Conservation (phyloP, 2,329 filamentous ascomycete genomes). For the Xylariales sp. region DNA sequence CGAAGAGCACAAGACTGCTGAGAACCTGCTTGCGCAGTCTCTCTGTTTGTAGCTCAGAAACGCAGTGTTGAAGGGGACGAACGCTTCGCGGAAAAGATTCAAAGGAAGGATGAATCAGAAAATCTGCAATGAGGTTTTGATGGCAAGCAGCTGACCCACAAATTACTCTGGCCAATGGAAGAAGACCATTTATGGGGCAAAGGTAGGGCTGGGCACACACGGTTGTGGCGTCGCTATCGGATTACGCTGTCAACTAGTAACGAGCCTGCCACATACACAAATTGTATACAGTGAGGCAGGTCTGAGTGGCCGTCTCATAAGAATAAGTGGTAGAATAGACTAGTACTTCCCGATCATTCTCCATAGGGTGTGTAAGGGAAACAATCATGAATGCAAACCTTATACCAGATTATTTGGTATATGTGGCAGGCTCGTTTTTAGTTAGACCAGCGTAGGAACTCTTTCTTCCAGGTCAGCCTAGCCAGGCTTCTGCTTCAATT, state of each 20-base stretch:
- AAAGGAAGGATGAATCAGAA: slow-evolving; percentile 8
- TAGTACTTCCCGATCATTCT: no score
- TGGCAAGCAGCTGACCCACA: background rate
- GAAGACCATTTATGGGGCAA: background rate
- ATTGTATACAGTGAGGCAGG: no score
- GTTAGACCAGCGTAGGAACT: no score
- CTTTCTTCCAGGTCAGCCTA: no score
- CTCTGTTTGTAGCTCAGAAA: slow-evolving; percentile 90
- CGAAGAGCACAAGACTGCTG: slow-evolving; percentile 18
- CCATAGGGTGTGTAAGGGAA: no score
- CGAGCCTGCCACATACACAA: no score
- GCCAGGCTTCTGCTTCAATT: no score
- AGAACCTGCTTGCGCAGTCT: slow-evolving; percentile 36
- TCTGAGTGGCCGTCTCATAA: no score
- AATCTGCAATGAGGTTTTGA: slow-evolving; percentile 4
- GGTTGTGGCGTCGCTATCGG: background rate
- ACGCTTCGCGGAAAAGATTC: slow-evolving; percentile 52
- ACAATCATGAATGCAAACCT: no score
- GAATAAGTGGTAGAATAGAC: no score
- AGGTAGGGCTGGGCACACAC: background rate
- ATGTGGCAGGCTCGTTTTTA: no score
- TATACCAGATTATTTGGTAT: no score
- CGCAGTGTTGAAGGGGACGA: slow-evolving; percentile 87
- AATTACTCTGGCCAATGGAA: slow-evolving; percentile 6
- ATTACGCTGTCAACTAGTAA: background rate